Evolutionary conservation across 495 filamentous ascomycete species (phyloP).

Genomic region (Neurospora sp.): DNA sequence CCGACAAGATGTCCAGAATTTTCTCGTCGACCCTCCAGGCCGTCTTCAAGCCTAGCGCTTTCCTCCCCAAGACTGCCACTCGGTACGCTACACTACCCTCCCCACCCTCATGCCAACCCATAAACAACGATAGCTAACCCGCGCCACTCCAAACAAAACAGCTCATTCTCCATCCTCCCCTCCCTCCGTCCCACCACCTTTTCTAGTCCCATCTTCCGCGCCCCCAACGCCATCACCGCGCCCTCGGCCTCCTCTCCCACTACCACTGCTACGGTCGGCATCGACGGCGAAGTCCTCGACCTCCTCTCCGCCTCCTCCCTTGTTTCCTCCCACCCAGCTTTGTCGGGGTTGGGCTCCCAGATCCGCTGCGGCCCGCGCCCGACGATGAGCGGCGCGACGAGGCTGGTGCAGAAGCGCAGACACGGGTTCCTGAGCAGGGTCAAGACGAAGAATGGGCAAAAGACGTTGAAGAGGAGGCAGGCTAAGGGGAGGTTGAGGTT

Average conservation of each 20-base stretch:
- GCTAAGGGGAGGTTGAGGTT: constrained; percentile 31
- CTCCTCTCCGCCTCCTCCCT: constrained; percentile 23
- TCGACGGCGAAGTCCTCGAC: constrained; percentile 14
- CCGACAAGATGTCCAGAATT: background rate
- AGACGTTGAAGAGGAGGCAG: constrained; percentile 26
- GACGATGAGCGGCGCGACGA: constrained; percentile 29
- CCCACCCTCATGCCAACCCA: background rate
- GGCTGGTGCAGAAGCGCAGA: constrained; percentile 39
- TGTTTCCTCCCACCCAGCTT: constrained; percentile 18
- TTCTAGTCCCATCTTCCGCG: constrained; percentile 19
- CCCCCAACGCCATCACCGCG: constrained; percentile 3
- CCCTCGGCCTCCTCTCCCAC: background rate
- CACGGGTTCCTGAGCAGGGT: constrained; percentile 37
- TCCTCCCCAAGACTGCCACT: constrained; percentile 1
- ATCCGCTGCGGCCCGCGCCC: constrained; percentile 37
- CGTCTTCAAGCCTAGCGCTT: constrained; percentile 6
- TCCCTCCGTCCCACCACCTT: constrained; percentile 25
- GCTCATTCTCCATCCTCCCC: constrained; percentile 32
- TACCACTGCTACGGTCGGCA: background rate
- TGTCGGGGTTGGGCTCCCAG: constrained; percentile 15
- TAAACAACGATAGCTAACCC: background rate
- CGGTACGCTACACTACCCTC: constrained; percentile 8
- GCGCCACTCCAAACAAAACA: constrained; percentile 1
- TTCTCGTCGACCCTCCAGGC: constrained; percentile 12
- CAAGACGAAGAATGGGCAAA: constrained; percentile 26